A percentile compares a stretch with the other conserved stretches of the same genome.
Evolutionary conservation across 306 rosid genomes (phyloP).

Genomic region (Hylodesmum podocarpum): DNA sequence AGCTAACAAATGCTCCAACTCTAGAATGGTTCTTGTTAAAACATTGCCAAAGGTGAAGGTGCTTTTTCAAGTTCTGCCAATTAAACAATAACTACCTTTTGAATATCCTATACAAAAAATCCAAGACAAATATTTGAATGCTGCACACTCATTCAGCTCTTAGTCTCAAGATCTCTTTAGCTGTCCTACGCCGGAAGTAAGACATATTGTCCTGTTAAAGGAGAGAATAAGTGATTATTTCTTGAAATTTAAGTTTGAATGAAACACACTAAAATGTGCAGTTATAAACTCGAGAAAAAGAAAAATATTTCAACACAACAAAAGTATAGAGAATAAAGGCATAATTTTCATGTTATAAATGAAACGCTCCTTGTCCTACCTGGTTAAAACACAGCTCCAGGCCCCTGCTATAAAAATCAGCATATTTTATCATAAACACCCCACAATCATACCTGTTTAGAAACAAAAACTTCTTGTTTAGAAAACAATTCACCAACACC

Average conservation of each 20-base stretch:
- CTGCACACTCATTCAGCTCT: conserved; percentile 65
- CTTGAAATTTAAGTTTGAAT: neutral
- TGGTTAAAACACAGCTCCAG: conserved; percentile 79
- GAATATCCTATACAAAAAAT: neutral
- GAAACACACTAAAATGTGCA: neutral
- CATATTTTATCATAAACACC: conserved; percentile 90
- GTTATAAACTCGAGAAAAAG: neutral
- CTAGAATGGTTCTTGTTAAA: conserved; percentile 16
- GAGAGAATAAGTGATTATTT: neutral
- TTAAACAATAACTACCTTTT: neutral
- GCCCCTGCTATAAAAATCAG: conserved; percentile 93
- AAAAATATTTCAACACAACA: neutral
- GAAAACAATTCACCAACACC: conserved; percentile 18
- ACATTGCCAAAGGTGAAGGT: conserved; percentile 15
- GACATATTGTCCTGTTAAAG: conserved; percentile 80
- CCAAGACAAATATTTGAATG: neutral
- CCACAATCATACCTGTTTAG: conserved; percentile 87
- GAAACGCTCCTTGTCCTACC: conserved; percentile 52
- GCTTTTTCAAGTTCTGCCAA: conserved; percentile 10
- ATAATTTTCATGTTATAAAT: neutral
- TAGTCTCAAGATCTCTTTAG: conserved; percentile 76
- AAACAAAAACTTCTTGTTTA: neutral
- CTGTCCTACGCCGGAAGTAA: conserved; percentile 85
- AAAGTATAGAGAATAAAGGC: neutral
- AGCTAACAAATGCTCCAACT: conserved; percentile 15